Base-by-base conservation (phyloP, 2,329 filamentous ascomycete species). In the Colletotrichum scovillei region DNA sequence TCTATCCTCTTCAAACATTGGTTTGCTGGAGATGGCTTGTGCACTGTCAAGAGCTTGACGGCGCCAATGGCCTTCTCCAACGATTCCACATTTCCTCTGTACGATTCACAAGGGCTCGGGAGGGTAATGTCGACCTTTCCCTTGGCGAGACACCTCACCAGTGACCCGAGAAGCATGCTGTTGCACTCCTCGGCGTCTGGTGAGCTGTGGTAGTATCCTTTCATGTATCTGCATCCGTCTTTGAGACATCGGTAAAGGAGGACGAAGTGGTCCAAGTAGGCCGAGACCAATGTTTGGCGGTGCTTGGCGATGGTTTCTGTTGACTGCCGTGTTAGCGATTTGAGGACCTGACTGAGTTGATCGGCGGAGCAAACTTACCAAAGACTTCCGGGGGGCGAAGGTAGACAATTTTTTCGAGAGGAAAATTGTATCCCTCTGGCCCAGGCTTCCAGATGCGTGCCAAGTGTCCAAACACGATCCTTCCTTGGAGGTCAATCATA, bases 121-220 rank as follows among this genome's bases (percentile, higher is more conserved):
- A 66, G 4, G 5, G 71, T 73, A 35, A 73, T 62, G 35, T 73
- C 71, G 14, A 73, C 71, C 14, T 63, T 73, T 9, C 71, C 71
- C 35, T 73, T 73, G 1, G 60, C 71, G 3, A 73, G 67, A 2
- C 46, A 66, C 49, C 71, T 38, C 3, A 73, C 56, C 22, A 73
- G 28, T 16, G 71, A 73, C 22, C 71, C 71, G 11, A 73, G 28
- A 1, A 73, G 71, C 71, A 73, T 73, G 67, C 71, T 73, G 57
- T 73, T 73, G 56, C 71, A 73, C 62, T 73, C 71, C 26, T 73
- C 71, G 2, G 71, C 71, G 14, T 73, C 71, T 11, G 71, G 46
- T 5, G 71, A 73, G 49, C 71, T 73, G 60, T 73, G 71, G 16
- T 71, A 73, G 30, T 73, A 73, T 5, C 71, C 71, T 30, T 73